Base-by-base conservation (phyloP, 805 yeast species). In the Candida broadrunensis region DNA sequence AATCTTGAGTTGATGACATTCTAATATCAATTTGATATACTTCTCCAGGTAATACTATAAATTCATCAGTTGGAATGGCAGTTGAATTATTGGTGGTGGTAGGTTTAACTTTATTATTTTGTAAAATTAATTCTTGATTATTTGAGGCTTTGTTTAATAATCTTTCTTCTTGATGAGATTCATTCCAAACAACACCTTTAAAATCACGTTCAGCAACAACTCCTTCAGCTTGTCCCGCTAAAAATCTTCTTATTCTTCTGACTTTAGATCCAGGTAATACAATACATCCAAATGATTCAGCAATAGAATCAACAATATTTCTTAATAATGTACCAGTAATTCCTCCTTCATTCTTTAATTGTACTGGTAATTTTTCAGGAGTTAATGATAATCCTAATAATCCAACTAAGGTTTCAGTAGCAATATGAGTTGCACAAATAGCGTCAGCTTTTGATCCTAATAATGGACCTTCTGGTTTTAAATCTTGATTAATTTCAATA, bases 221-320 rank as follows among this genome's bases (percentile, higher is more conserved):
- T 59, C 89, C 93, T 58, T 88, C 95, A 44, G 90, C 83, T 72
- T 93, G 99, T 39, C 99, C 99, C 30, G 96, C 95, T 57, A 93
- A 78, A 55, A 91, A 93, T 58, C 98, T 80, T 71, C 96, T 80
- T 43, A 90, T 76, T 62, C 97, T 79, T 68, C 99, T 84, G 33
- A 93, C 86, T 60, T 88, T 83, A 17, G 97, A 87, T 0, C 96
- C 96, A 23, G 98, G 98, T 27, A 87, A 88, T 40, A 93, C 88
- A 43, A 73, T 73, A 71, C 96, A 88, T 60, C 85, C 80, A 67
- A 82, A 93, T 1, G 84, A 72, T 43, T 75, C 76, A n/a, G 96
- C 98, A 55, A 93, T 75, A n/a, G 81, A 74, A 55, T 93, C 95
- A 20, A 89, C 97, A 35, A 88, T 67, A 17, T 69, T 60, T 61